phyloP scores from a whole-genome alignment of 495 filamentous ascomycete genomes.

The Penicilliopsis zonata region DNA sequence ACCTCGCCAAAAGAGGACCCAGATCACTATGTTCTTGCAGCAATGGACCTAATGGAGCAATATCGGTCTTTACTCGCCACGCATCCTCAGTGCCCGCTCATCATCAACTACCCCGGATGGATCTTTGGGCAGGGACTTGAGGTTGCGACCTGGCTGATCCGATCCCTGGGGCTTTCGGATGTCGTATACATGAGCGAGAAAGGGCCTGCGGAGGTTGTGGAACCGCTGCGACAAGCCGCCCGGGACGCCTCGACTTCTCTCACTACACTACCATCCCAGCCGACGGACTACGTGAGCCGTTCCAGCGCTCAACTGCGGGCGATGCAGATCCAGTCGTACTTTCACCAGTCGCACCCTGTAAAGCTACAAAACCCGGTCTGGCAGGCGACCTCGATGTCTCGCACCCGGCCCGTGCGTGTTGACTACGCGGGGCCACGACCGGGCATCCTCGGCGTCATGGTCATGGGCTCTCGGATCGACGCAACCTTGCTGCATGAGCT shows the following conservation, averaged over 20 bases:
- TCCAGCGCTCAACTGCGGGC: conserved; percentile 57
- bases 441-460: conserved; percentile 39
- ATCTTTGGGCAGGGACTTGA: conserved; percentile 65
- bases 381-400: conserved; percentile 34
- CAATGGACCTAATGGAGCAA: conserved; percentile 51
- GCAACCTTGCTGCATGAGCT: conserved; percentile 36
- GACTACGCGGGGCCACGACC: conserved; percentile 38
- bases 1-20: conserved; percentile 58
- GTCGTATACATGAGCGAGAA: conserved; percentile 67
- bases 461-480: conserved; percentile 36
- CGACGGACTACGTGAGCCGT: conserved; percentile 47
- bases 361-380: conserved; percentile 29
- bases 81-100: conserved; percentile 42
- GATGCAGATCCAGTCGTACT: conserved; percentile 77
- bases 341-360: conserved; percentile 39
- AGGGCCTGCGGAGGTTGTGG: conserved; percentile 52
- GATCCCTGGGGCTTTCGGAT: conserved; percentile 35
- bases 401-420: conserved; percentile 40
- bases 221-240: conserved; percentile 34
- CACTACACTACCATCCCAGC: conserved; percentile 40
- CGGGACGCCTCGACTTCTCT: conserved; percentile 19
- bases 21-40: conserved; percentile 55
- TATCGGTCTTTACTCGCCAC: conserved; percentile 39
- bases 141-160: conserved; percentile 52
- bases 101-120: conserved; percentile 81